Evolutionary conservation across 2,329 filamentous ascomycete species (phyloP).

Genomic region (Arthroderma uncinatum): DNA sequence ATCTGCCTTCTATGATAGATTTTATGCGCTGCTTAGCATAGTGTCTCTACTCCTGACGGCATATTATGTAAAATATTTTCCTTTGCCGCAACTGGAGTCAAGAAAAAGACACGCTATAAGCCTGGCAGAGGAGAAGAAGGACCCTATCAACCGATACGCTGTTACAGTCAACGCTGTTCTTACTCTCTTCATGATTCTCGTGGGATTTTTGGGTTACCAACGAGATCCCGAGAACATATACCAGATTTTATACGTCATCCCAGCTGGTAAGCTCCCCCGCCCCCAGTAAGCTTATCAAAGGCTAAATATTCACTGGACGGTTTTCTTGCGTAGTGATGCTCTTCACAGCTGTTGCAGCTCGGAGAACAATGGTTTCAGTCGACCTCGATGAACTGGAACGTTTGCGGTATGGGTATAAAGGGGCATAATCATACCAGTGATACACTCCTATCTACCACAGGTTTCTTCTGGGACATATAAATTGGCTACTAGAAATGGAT

Average conservation of each 20-base stretch:
- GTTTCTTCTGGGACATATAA: neutral
- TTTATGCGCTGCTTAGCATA: conserved; percentile 23
- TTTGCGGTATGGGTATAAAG: conserved; percentile 34
- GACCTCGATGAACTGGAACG: conserved; percentile 29
- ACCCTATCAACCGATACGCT: conserved; percentile 18
- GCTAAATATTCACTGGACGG: neutral
- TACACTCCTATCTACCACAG: neutral
- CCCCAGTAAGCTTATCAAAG: neutral
- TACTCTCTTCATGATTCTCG: conserved; percentile 23
- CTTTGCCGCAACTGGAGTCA: conserved; percentile 19
- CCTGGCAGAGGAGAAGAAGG: neutral
- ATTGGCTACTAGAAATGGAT: no score
- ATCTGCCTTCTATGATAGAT: conserved; percentile 15
- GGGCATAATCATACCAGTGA: conserved; percentile 20
- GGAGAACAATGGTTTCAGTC: conserved; percentile 29
- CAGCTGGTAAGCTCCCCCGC: conserved; percentile 25
- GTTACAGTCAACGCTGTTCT: conserved; percentile 21
- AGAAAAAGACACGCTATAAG: conserved; percentile 24
- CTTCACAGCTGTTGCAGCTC: conserved; percentile 23
- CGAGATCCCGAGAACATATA: conserved; percentile 12
- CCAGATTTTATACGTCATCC: conserved; percentile 27
- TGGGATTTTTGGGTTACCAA: conserved; percentile 19
- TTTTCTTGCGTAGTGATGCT: conserved; percentile 23
- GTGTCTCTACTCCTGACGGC: conserved; percentile 30
- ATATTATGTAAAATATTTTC: conserved; percentile 28